Conservation (phyloP, 2,329 filamentous ascomycete genomes). For the Phoma sp. region DNA sequence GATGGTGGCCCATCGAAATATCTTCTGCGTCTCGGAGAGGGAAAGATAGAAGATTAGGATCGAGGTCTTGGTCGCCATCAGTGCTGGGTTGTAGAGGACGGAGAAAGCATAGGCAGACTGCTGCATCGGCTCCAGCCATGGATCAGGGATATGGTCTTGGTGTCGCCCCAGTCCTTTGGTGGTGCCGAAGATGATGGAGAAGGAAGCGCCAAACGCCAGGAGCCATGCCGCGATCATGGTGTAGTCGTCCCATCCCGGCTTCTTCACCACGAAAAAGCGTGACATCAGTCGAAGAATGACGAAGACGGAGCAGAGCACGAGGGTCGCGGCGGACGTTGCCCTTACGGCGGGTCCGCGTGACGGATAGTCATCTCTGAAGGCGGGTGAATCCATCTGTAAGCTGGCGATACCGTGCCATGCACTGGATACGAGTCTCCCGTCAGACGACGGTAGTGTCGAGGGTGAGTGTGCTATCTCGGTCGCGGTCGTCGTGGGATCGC, state of each 20-base stretch:
- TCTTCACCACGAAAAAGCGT: conserved; percentile 74
- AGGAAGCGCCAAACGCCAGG: conserved; percentile 70
- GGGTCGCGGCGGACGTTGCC: conserved; percentile 71
- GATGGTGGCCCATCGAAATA: conserved; percentile 85
- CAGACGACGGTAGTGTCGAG: not conserved
- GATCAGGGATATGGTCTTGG: conserved; percentile 63
- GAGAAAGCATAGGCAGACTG: conserved; percentile 65
- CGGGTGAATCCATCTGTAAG: conserved; percentile 36
- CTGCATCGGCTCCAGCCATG: conserved; percentile 61
- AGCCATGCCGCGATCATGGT: conserved; percentile 82
- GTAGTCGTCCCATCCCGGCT: conserved; percentile 77
- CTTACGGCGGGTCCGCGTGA: conserved; percentile 60
- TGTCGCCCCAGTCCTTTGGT: conserved; percentile 71
- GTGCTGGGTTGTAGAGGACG: conserved; percentile 76
- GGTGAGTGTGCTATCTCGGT: conserved; percentile 30
- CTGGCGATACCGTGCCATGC: conserved; percentile 14
- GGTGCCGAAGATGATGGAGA: conserved; percentile 70
- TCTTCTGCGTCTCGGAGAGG: conserved; percentile 76
- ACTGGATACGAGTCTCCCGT: conserved; percentile 17
- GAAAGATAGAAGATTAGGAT: conserved; percentile 89
- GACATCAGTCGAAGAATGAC: conserved; percentile 77
- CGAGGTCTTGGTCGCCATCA: conserved; percentile 93
- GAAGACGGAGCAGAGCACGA: conserved; percentile 74
- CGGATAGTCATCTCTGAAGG: conserved; percentile 24
- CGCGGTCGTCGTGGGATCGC: conserved; percentile 33